Percentiles rank a stretch among this genome's conserved stretches.
Evolutionary conservation across 2,329 filamentous ascomycete genomes (phyloP).

Genomic region (Trichophyton schoenleinii): DNA sequence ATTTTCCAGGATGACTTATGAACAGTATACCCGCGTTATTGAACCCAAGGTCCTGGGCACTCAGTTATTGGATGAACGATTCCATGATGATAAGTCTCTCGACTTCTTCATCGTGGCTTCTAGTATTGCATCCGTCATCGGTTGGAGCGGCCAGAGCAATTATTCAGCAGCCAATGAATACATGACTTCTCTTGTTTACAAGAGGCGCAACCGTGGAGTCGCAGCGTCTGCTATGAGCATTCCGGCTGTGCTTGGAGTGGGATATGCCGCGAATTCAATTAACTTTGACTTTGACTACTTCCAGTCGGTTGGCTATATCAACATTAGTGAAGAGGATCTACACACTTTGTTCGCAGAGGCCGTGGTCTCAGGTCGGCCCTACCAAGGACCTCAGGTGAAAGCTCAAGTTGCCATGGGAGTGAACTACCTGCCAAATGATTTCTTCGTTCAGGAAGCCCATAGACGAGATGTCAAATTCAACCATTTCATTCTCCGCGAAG

Average conservation of each 20-base stretch:
- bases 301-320: not conserved
- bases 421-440: not conserved
- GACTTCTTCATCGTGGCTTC: constrained; percentile 15
- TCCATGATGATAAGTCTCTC: constrained; percentile 3
- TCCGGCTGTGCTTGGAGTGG: constrained; percentile 2
- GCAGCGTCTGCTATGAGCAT: constrained; percentile 8
- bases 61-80: constrained; percentile 14
- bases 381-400: not conserved
- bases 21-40: constrained; percentile 21
- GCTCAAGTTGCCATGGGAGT: not conserved
- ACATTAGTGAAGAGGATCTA: constrained; percentile 36
- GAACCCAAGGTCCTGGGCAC: constrained; percentile 32
- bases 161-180: constrained; percentile 36
- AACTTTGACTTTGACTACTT: not conserved
- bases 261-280: constrained; percentile 8
- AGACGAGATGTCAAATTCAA: not conserved
- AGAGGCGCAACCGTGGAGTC: constrained; percentile 6
- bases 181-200: constrained; percentile 25
- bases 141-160: constrained; percentile 25
- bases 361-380: constrained; percentile 32
- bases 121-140: constrained; percentile 16
- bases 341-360: constrained; percentile 43
- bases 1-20: constrained; percentile 23
- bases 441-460: not conserved
- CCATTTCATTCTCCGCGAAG: not conserved